Base-by-base conservation (phyloP, 208 protist species). In the Crithidia acanthocephali region DNA sequence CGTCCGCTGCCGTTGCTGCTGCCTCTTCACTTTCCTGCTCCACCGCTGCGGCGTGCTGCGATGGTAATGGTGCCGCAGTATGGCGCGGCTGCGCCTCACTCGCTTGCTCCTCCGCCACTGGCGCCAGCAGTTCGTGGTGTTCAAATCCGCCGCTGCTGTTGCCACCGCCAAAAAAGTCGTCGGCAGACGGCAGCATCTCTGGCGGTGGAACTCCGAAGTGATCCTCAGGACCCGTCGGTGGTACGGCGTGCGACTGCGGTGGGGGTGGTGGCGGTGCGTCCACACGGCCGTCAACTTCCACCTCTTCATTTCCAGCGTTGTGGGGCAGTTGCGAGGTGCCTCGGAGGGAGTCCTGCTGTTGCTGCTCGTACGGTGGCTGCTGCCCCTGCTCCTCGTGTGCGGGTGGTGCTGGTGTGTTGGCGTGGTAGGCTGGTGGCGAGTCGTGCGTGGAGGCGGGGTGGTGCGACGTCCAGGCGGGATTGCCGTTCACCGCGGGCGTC, bases 81-180 rank as follows among this genome's bases (percentile, higher is more conserved):
- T 42, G 37, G 6, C 37, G 37, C 18, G 30, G 25, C 25, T 23
- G 45, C 58, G n/a, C n/a, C n/a, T n/a, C n/a, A n/a, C n/a, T n/a
- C 35, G 35, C 35, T 40, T 40, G 35, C 35, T 5, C 11, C 35
- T 40, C 35, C 35, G 8, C 35, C 35, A 40, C 8, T 40, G 35
- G 8, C 35, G 5, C 35, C 35, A 11, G 35, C 35, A 11, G 35
- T 40, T 5, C 35, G 35, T 32, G 50, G 23, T 50, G 32, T 3
- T 32, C 1, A 18, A 27, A 13, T 13, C 4, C 42, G 22, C 7
- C 60, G 40, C 11, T 35, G 23, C 32, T 11, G 28, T 35, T 18
- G 18, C 16, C 27, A 2, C 23, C 53, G 25, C 40, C 53, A 22
- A 71, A 60, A 33, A 47, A 33, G 63, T 70, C 53, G 27, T 55